Conservation (phyloP, 768 basidiomycete genomes). For the Tulasnella sp. region DNA sequence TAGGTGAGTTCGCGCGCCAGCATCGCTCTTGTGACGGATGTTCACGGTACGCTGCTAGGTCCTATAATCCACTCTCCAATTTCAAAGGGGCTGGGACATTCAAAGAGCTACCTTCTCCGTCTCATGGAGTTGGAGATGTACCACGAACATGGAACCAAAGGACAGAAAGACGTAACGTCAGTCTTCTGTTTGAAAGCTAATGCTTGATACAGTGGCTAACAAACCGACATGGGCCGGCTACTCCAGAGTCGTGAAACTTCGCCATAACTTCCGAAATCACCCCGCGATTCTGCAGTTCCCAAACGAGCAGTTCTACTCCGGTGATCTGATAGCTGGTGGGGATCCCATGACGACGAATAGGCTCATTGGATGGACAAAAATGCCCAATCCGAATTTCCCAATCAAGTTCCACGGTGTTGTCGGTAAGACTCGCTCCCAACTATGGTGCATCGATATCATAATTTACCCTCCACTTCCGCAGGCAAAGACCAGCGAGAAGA, state of each 20-base stretch:
- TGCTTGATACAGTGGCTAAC: not conserved
- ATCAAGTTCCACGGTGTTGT: conserved; percentile 26
- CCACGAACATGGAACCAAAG: conserved; percentile 11
- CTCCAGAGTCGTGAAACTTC: conserved; percentile 41
- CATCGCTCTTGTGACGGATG: not conserved
- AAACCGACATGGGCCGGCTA: no score
- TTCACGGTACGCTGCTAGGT: not conserved
- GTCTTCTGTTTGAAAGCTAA: not conserved
- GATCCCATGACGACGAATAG: conserved; percentile 21
- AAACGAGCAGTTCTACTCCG: conserved; percentile 34
- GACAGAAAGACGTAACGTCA: conserved; percentile 24
- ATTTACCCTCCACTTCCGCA: not conserved
- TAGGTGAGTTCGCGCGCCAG: conserved; percentile 20
- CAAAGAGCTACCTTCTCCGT: conserved; percentile 26
- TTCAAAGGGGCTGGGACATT: conserved; percentile 21
- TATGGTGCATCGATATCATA: not conserved
- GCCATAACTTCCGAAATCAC: conserved; percentile 50
- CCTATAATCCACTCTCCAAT: conserved; percentile 26
- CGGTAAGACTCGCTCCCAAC: not conserved
- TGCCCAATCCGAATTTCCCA: conserved; percentile 22
- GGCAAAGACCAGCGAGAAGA: conserved; percentile 9
- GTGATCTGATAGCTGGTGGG: conserved; percentile 25
- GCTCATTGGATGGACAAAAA: conserved; percentile 22
- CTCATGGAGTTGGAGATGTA: conserved; percentile 27
- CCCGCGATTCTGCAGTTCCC: conserved; percentile 42